A percentile compares a stretch with the other conserved stretches of the same genome.
Evolutionary conservation across 768 basidiomycete species (phyloP).

Genomic region (Lactifluus rugatus): DNA sequence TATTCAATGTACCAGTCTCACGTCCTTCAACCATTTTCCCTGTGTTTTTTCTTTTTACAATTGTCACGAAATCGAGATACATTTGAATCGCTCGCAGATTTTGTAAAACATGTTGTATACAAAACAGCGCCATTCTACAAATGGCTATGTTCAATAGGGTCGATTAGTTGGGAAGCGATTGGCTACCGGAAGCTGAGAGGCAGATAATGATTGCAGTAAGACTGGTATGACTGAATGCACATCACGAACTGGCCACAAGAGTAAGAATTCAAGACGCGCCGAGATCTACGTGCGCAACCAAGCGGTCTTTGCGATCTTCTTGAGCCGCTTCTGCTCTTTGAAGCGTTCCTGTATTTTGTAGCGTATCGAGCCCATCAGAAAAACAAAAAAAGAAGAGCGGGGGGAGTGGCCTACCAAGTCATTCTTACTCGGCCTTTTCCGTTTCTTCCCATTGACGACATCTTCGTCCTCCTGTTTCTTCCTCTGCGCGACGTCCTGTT

Average conservation of each 20-base stretch:
- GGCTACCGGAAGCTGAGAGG: constrained; percentile 1
- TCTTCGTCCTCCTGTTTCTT: constrained; percentile 35
- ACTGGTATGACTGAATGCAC: constrained; percentile 7
- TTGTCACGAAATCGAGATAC: constrained; percentile 7
- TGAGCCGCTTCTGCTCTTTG: constrained; percentile 69
- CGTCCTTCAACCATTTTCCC: no score
- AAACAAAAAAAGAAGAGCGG: neutral
- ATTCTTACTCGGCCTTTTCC: constrained; percentile 72
- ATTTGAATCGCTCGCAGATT: neutral
- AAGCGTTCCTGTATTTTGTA: constrained; percentile 70
- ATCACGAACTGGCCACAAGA: neutral
- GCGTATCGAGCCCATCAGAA: constrained; percentile 1
- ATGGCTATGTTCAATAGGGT: neutral
- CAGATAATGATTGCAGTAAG: neutral
- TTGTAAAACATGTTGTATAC: constrained; percentile 1
- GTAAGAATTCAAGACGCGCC: neutral
- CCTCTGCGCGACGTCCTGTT: constrained; percentile 50
- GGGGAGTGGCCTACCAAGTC: constrained; percentile 51
- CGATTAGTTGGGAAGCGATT: neutral
- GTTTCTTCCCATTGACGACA: constrained; percentile 54
- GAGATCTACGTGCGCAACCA: constrained; percentile 60
- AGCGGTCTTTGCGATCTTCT: constrained; percentile 83
- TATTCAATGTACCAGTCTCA: neutral
- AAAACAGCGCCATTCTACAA: neutral
- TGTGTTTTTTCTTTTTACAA: neutral